These are phyloP conservation scores for Neonectria faginata DNA, from an alignment of 2,329 filamentous ascomycete species.

Conservation along the genomic window DNA sequence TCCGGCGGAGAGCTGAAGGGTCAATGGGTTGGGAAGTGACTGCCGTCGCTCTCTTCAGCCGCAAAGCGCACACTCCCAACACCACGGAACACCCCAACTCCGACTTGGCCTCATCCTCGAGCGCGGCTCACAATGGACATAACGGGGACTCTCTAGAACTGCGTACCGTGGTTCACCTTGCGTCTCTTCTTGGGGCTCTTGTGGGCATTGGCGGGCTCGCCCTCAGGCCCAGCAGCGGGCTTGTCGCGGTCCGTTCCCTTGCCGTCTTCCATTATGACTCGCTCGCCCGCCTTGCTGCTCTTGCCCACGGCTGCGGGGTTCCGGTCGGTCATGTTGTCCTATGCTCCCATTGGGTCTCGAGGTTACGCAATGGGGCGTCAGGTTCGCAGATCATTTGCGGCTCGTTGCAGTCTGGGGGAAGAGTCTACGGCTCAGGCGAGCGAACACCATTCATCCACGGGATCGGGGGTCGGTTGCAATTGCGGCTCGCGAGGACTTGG, in stretches of 20 bases:
- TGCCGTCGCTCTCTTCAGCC: conserved; percentile 26
- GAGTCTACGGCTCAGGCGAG: conserved; percentile 43
- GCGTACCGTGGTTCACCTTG: conserved; percentile 89
- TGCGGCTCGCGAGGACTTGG: conserved; percentile 27
- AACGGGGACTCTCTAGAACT: conserved; percentile 16
- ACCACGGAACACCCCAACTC: conserved; percentile 28
- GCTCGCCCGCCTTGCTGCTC: conserved; percentile 45
- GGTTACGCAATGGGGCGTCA: conserved; percentile 49
- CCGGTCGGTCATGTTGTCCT: conserved; percentile 50
- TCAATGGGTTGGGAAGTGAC: conserved; percentile 28
- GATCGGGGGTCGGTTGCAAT: conserved; percentile 35
- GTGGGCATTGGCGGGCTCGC: conserved; percentile 43
- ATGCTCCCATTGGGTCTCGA: conserved; percentile 50
- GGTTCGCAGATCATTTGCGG: conserved; percentile 49
- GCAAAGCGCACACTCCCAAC: conserved; percentile 32
- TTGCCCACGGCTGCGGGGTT: conserved; percentile 50
- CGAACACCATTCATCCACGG: conserved; percentile 42
- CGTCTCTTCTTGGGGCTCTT: conserved; percentile 84
- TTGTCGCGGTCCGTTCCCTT: conserved; percentile 49
- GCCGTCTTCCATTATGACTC: conserved; percentile 42
- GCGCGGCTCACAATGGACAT: conserved; percentile 19
- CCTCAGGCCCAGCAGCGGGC: conserved; percentile 34
- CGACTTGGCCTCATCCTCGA: conserved; percentile 7
- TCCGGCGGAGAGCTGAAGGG: conserved; percentile 21
- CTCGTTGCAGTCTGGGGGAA: conserved; percentile 44